A percentile compares a stretch with the other conserved stretches of the same genome.
Conservation (phyloP, 2,329 filamentous ascomycete species). For the Leptosphaerulina australis region DNA sequence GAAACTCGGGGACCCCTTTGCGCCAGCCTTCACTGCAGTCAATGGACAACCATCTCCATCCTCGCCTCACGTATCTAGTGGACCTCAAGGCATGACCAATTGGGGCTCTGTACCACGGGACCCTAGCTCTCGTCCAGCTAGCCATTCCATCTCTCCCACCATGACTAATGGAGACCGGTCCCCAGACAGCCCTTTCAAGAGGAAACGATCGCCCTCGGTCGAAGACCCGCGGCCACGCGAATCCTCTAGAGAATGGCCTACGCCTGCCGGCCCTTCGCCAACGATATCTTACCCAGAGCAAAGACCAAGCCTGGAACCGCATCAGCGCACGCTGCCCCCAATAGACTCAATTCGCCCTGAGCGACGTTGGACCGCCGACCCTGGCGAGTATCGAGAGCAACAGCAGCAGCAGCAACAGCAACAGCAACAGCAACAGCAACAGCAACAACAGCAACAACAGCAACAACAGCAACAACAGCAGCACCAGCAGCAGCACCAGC, state of each 20-base stretch:
- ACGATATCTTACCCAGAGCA: constrained; percentile 9
- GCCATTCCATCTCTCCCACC: constrained; percentile 31
- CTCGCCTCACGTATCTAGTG: constrained; percentile 20
- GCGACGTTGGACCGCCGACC: constrained; percentile 39
- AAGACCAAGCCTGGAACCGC: constrained; percentile 9
- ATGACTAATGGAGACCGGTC: constrained; percentile 29
- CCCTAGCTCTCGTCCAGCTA: constrained; percentile 25
- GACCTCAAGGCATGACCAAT: constrained; percentile 4
- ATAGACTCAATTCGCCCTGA: constrained; percentile 36
- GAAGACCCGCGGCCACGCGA: constrained; percentile 9
- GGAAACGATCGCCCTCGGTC: constrained; percentile 65
- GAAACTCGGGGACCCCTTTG: constrained; percentile 31
- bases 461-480: too few relatives aligned
- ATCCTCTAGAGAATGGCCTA: constrained; percentile 10
- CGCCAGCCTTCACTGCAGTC: constrained; percentile 46
- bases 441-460: too few relatives aligned
- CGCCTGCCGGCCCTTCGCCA: constrained; percentile 8
- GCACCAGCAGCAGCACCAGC: too few relatives aligned
- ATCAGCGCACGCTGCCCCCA: constrained; percentile 33
- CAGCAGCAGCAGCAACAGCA: too few relatives aligned
- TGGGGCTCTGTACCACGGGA: constrained; percentile 10
- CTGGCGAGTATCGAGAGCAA: constrained; percentile 36
- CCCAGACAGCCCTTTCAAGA: constrained; percentile 54
- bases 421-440: too few relatives aligned
- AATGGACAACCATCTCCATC: constrained; percentile 41